Base-by-base conservation (phyloP, 805 yeast species). In the Torulaspora gathmanii region DNA sequence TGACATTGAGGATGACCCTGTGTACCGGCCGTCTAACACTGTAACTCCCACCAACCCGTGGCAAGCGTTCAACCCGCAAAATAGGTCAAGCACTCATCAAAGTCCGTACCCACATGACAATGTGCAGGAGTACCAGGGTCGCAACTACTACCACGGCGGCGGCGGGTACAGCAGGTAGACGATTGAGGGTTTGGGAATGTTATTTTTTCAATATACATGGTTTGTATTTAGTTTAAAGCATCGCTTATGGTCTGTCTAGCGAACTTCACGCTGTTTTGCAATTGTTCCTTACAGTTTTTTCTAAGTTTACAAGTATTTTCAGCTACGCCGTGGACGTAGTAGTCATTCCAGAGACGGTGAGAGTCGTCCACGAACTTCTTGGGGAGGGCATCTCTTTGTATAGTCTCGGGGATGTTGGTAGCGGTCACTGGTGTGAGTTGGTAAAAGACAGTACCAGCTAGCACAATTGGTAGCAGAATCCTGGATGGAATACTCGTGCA, bases 191-290 rank as follows among this genome's bases (percentile, higher is more conserved):
- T 40, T 22, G 33, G 31, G 37, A 33, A 33, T 35, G 38, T 40
- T 35, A 31, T 31, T 29, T 40, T 17, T 27, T 37, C 31, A 12
- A 31, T 33, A 31, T 17, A 37, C 28, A 35, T 28, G 35, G 27
- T 40, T 29, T 31, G 11, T 12, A 20, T 41, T 23, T 36, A 33
- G 33, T 38, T 37, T n/a, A 39, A 38, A 25, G 28, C 36, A 25
- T 39, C 42, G 25, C 20, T 39, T 31, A 48, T 45, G 41, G 28
- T 30, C 22, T 48, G 44, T 30, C 54, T 44, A 16, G 45, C 25
- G 19, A 27, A 57, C 37, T 83, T 43, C 15, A 57, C 49, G 13
- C 35, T 33, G 16, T 44, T 29, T 31, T 55, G 57, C 36, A 59
- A 41, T 11, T 22, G 33, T 9, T 26, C 34, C 22, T 56, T 45